Evolutionary conservation across 2,329 filamentous ascomycete genomes (phyloP), one percentile per base, ranked within the genome.

Genomic region (Fusarium tanahbumbuense): DNA sequence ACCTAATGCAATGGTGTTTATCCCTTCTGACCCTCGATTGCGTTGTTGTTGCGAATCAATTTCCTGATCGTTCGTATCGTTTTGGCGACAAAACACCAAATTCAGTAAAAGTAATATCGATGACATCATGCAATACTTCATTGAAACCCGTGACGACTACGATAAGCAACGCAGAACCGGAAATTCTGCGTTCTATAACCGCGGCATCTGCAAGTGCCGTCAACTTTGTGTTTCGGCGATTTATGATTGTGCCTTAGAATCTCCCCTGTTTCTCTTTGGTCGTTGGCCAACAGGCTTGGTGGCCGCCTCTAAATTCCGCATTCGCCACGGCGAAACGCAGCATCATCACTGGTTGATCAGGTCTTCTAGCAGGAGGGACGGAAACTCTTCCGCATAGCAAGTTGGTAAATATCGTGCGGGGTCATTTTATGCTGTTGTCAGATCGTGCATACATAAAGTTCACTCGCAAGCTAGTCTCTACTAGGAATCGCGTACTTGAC

Each of bases 21-120:
- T n/a, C n/a, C n/a, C n/a, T n/a, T n/a, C n/a, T n/a, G n/a, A n/a
- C n/a, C n/a, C n/a, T n/a, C n/a, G n/a, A n/a, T n/a, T n/a, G n/a
- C n/a, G n/a, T n/a, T n/a, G n/a, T n/a, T n/a, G n/a, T n/a, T n/a
- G n/a, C n/a, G n/a, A n/a, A n/a, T n/a, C n/a, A n/a, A n/a, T n/a
- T n/a, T n/a, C n/a, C n/a, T n/a, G n/a, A n/a, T n/a, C n/a, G n/a
- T n/a, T n/a, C n/a, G n/a, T n/a, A n/a, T n/a, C n/a, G n/a, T n/a
- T n/a, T n/a, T n/a, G n/a, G n/a, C 30, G 30, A 32, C 30, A 32
- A 16, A 32, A 3, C 16, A n/a, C n/a, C n/a, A n/a, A n/a, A n/a
- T n/a, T n/a, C 8, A 34, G 5, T 18, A 37, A 3, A 18, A n/a
- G 6, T 0, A 7, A 12, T n/a, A 6, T 0, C 7, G 0, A 37